These are phyloP conservation scores for Geoglossum cookeanum DNA, from an alignment of 2,329 filamentous ascomycete species.

Conservation along the genomic window DNA sequence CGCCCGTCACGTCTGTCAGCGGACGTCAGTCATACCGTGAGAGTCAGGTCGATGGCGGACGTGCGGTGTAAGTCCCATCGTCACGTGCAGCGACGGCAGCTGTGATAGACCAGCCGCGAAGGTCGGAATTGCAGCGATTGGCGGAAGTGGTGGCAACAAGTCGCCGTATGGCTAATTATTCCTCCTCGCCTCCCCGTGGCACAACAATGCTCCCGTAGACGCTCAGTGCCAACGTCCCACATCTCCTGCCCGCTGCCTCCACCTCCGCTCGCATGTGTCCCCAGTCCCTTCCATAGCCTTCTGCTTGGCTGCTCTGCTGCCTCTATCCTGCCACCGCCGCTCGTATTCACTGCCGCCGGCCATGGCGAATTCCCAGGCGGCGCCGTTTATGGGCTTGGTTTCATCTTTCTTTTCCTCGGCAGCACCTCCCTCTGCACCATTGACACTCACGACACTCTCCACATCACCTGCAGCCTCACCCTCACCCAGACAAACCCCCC, in stretches of 20 bases:
- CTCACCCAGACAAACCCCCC: not conserved
- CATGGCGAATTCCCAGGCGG: not conserved
- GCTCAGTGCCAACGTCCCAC: no score
- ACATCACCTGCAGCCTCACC: not conserved
- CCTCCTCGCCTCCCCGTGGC: no score
- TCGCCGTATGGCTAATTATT: not conserved
- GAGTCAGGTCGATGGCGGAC: not conserved
- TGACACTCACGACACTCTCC: not conserved
- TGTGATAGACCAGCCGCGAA: not conserved
- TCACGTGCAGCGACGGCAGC: not conserved
- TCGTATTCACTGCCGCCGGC: not conserved
- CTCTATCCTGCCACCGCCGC: not conserved
- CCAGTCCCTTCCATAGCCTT: constrained; percentile 18
- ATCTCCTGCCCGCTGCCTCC: constrained; percentile 27
- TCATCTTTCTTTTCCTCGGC: constrained; percentile 7
- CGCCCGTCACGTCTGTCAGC: not conserved
- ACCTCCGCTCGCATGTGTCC: constrained; percentile 26
- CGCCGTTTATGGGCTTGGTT: not conserved
- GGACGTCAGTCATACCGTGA: not conserved
- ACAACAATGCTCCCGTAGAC: no score
- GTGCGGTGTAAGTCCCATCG: not conserved
- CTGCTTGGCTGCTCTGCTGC: not conserved
- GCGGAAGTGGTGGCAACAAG: not conserved
- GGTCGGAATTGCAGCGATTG: not conserved
- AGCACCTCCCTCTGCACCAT: not conserved